Percentiles rank a stretch among this genome's conserved stretches.
Evolutionary conservation across 805 yeast species (phyloP).

Genomic region (Yarrowia sp.): DNA sequence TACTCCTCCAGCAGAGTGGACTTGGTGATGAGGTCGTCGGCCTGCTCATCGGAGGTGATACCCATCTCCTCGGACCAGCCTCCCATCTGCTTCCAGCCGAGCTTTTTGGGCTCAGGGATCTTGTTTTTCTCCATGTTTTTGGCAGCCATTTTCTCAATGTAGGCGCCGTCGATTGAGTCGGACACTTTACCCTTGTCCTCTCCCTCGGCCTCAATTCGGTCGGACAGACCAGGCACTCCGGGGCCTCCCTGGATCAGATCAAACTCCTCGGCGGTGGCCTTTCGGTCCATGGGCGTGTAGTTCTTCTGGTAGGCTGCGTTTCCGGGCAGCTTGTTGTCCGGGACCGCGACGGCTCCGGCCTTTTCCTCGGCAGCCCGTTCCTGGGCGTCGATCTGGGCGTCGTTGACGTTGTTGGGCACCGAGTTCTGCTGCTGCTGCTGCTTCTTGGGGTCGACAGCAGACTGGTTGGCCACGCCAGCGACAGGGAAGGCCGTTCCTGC

Average conservation of each 20-base stretch:
- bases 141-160: constrained; percentile 38
- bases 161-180: constrained; percentile 26
- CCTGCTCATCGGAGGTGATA: constrained; percentile 66
- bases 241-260: constrained; percentile 16
- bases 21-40: constrained; percentile 69
- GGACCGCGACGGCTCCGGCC: constrained; percentile 39
- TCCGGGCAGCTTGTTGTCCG: constrained; percentile 31
- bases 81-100: constrained; percentile 96
- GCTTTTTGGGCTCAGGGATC: constrained; percentile 63
- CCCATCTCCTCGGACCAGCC: constrained; percentile 78
- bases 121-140: constrained; percentile 41
- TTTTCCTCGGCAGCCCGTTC: constrained; percentile 16
- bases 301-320: constrained; percentile 18
- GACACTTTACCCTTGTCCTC: constrained; percentile 28
- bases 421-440: constrained; percentile 10
- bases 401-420: not conserved
- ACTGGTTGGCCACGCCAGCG: constrained; percentile 45
- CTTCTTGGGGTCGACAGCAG: constrained; percentile 44
- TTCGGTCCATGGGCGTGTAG: constrained; percentile 35
- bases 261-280: constrained; percentile 29
- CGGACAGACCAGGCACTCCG: constrained; percentile 21
- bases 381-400: not conserved
- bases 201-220: constrained; percentile 10
- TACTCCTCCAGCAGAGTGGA: constrained; percentile 78
- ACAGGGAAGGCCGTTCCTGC: constrained; percentile 49